Conservation (phyloP, 176 grass and related monocot species). For the Lolium perenne region DNA sequence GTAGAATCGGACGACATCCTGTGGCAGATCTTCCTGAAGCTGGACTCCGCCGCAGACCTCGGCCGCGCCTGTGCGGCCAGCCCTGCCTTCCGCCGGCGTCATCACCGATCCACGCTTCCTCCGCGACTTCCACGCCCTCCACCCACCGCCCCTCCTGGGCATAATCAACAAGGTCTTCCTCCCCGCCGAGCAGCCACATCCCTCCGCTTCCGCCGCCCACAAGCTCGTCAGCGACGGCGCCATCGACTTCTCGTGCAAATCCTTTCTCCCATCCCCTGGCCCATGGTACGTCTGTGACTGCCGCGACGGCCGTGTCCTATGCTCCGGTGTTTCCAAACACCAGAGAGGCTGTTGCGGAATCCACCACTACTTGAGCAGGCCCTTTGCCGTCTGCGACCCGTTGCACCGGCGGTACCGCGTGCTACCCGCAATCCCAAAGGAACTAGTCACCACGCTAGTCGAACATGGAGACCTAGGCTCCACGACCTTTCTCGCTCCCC, state of each 20-base stretch:
- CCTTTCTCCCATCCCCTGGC: neutral
- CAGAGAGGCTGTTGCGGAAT: fast-evolving
- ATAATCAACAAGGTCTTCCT: neutral
- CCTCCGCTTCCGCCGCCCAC: neutral
- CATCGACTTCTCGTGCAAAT: neutral
- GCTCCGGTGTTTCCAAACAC: neutral
- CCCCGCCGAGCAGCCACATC: neutral
- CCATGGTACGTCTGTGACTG: neutral
- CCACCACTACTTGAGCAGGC: neutral
- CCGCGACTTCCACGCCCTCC: neutral
- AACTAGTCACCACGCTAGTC: no score
- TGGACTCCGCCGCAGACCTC: neutral
- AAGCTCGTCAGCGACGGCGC: neutral
- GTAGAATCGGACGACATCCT: neutral
- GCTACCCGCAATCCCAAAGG: no score
- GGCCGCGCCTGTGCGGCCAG: neutral
- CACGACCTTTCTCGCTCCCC: no score
- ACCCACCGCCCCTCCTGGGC: neutral
- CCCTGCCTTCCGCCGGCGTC: neutral
- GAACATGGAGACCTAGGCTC: no score
- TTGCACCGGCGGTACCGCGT: no score
- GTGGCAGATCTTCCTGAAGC: neutral
- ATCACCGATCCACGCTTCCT: neutral
- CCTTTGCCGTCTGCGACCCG: neutral
- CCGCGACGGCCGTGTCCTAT: neutral